Percentiles rank a stretch among this genome's conserved stretches.
Evolutionary conservation across 1,139 yeast species (phyloP).

Genomic region (Taphrina sp.): DNA sequence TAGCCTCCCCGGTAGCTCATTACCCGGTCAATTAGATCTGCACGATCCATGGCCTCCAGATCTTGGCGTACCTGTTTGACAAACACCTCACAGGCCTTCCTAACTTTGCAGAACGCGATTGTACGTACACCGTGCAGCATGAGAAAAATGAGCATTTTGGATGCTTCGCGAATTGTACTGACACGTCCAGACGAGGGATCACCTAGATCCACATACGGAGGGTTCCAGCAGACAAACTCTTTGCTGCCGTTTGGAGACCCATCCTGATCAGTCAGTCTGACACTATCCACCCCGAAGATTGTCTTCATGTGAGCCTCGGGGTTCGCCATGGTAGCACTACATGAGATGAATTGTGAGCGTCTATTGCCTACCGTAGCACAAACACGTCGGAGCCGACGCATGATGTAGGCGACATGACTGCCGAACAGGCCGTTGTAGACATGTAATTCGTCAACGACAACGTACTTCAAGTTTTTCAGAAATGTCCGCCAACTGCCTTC

Average conservation of each 20-base stretch:
- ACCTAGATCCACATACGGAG: conserved; percentile 61
- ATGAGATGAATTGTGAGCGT: conserved; percentile 65
- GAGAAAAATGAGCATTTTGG: conserved; percentile 64
- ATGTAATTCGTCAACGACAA: conserved; percentile 89
- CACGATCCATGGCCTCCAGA: conserved; percentile 42
- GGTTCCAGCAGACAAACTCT: conserved; percentile 76
- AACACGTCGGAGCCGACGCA: conserved; percentile 70
- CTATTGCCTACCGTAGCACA: conserved; percentile 56
- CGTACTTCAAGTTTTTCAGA: conserved; percentile 59
- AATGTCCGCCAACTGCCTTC: conserved; percentile 72
- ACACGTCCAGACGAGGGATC: conserved; percentile 65
- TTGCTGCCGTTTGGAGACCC: conserved; percentile 87
- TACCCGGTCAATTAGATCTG: conserved; percentile 59
- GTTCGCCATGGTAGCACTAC: conserved; percentile 85
- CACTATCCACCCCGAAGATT: conserved; percentile 62
- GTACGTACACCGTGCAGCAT: conserved; percentile 67
- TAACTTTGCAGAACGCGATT: conserved; percentile 83
- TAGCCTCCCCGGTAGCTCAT: conserved; percentile 97
- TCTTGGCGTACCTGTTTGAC: conserved; percentile 64
- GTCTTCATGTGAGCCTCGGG: conserved; percentile 69
- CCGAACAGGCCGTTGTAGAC: conserved; percentile 90
- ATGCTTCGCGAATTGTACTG: conserved; percentile 71
- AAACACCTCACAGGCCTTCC: conserved; percentile 79
- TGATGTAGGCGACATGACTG: conserved; percentile 78
- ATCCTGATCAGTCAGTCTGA: conserved; percentile 55